Evolutionary conservation across 305 asterid species (phyloP), one percentile per base, ranked within the genome.

Genomic region (Fraxinus dipetala): DNA sequence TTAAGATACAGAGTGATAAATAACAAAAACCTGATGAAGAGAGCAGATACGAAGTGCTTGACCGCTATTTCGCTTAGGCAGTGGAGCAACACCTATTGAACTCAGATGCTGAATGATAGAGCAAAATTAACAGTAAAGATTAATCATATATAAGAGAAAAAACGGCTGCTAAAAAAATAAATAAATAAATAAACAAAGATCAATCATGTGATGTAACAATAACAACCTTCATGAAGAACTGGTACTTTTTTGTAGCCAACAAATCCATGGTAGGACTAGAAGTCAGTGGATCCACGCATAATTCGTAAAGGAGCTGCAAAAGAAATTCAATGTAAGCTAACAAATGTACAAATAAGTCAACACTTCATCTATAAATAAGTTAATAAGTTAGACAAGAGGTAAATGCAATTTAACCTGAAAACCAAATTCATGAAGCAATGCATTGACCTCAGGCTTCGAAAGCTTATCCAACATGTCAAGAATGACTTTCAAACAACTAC

Each of bases 401-500:
- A 40, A 61, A 72, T 61, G 81, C 81, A 22, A 74, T 80, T 85
- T 65, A 79, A 96, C 99, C 97, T 94, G 98, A 85, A 96, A 94
- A 67, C 97, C 97, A 87, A 94, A 96, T 88, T 96, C 99, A 85
- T 94, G 95, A 89, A 96, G 98, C 86, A 89, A 77, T n/a, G 95
- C 95, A 85, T 96, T 94, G 86, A 90, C 89, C 31, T 93, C 98
- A 76, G 98, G 97, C 88, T 90, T 96, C 82, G 87, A 84, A 80
- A 92, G 93, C 82, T 88, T 92, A 81, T 94, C 98, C 91, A 96
- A 84, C 79, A 92, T 84, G 75, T 93, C 97, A 81, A 96, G 98
- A 89, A 93, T 90, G 87, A 96, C 95, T 95, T 94, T 94, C 93
- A 96, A 90, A 87, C 98, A 94, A 91, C 99, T 96, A 85, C 48